Conservation (phyloP, 805 yeast species). For the Wickerhamomyces alni region DNA sequence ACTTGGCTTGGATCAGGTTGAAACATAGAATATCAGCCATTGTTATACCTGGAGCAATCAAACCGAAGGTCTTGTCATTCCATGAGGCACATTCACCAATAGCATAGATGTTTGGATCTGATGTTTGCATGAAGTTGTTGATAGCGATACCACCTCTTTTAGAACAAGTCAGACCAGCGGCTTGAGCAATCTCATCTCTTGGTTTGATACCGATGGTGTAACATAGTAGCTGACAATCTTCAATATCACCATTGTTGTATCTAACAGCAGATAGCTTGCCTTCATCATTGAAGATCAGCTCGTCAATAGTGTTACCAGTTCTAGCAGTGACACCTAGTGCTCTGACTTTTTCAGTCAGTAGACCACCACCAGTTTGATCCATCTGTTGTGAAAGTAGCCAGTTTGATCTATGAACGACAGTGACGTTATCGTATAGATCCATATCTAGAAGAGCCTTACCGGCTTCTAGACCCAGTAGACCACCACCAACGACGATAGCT, state of each 20-base stretch:
- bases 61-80: conserved; percentile 29
- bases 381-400: conserved; percentile 31
- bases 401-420: conserved; percentile 27
- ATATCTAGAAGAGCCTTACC: conserved; percentile 31
- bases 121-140: conserved; percentile 23
- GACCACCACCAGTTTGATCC: conserved; percentile 29
- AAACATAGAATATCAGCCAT: conserved; percentile 32
- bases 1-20: conserved; percentile 30
- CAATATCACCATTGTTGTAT: conserved; percentile 24
- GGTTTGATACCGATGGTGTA: conserved; percentile 32
- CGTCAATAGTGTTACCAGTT: conserved; percentile 43
- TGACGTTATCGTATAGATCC: conserved; percentile 23
- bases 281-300: conserved; percentile 31
- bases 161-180: conserved; percentile 19
- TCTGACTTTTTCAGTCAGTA: conserved; percentile 39
- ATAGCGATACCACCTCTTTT: conserved; percentile 26
- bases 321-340: conserved; percentile 48
- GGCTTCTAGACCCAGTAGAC: conserved; percentile 30
- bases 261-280: conserved; percentile 19
- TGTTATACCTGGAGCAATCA: conserved; percentile 34
- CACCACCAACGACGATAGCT: conserved; percentile 31
- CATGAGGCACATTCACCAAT: conserved; percentile 34
- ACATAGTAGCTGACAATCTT: conserved; percentile 28
- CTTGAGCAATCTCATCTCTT: conserved; percentile 28
- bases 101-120: conserved; percentile 26